A percentile compares a stretch with the other conserved stretches of the same genome.
phyloP scores from a whole-genome alignment of 129 eudicot species.

The Helianthus tuberosus region DNA sequence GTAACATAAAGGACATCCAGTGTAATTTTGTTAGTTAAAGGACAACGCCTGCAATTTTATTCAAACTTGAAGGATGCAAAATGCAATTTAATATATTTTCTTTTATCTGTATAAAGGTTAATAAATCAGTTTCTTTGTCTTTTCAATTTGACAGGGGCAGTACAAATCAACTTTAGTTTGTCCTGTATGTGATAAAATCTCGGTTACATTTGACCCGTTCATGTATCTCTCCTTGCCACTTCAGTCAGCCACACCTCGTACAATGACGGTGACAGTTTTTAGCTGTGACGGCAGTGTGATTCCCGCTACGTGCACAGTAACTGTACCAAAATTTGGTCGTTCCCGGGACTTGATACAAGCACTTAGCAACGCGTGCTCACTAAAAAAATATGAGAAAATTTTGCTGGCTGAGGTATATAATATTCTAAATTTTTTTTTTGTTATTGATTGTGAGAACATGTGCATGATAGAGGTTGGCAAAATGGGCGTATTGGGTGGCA shows the following conservation, averaged over 20 bases:
- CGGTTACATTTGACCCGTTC: conserved; percentile 94
- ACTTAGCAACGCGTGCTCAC: conserved; percentile 62
- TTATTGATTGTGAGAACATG: conserved; percentile 3
- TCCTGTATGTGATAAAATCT: conserved; percentile 79
- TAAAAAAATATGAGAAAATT: conserved; percentile 76
- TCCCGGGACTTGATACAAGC: conserved; percentile 81
- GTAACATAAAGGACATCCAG: too few relatives aligned
- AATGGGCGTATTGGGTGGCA: not conserved
- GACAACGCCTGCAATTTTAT: too few relatives aligned
- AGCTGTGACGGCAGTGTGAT: conserved; percentile 80
- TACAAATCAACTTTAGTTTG: conserved; percentile 94
- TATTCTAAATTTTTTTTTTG: not conserved
- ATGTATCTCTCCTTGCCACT: conserved; percentile 98
- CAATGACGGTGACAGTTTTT: conserved; percentile 78
- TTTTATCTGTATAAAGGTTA: conserved; percentile 7
- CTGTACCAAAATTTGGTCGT: conserved; percentile 80
- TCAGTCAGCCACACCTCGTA: conserved; percentile 71
- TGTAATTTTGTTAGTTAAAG: too few relatives aligned
- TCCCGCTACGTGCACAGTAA: conserved; percentile 71
- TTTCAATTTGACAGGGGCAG: conserved; percentile 74
- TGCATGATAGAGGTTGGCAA: conserved; percentile 1
- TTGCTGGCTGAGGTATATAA: conserved; percentile 79
- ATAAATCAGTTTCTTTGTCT: not conserved
- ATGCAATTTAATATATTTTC: not conserved
- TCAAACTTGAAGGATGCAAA: too few relatives aligned